Base-by-base conservation (phyloP, 192 early-diverging fungal genomes). In the Jimgerdemannia lactiflua region DNA sequence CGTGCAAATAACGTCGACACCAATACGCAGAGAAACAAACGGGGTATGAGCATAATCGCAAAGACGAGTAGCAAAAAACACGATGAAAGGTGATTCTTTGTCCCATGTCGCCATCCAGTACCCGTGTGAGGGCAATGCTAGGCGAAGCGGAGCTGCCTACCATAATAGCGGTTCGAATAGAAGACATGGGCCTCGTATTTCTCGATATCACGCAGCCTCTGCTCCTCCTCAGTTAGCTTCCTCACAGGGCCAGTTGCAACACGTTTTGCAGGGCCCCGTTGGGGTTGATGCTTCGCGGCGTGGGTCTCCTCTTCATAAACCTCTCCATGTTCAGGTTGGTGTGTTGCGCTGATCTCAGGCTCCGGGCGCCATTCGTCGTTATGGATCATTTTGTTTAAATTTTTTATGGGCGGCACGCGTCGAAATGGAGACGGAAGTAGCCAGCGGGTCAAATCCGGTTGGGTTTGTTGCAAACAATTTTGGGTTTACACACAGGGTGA, bases 131-230 rank as follows among this genome's bases (percentile, higher is more conserved):
- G 49, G 49, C 49, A 59, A 59, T 59, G 49, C 14, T 59, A 59
- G 10, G 29, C 49, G 39, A 8, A 42, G 18, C 64, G 42, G 43
- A 18, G 39, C 39, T 59, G 4, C 49, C 14, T 75, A 85, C 84
- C 81, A 42, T 79, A 85, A 20, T 85, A 85, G 67, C 81, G 71
- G 14, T 70, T 43, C 4, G 84, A 85, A 70, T 85, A 85, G 40
- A 76, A 75, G 17, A 85, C 82, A 40, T 73, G 67, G 8, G 80
- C 75, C 40, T 78, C 75, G 41, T 82, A 72, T 67, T 80, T 77
- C 44, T 73, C 79, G 66, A 85, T 81, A 41, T 82, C 83, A 10
- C 82, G 79, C 42, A 77, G 78, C n/a, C 77, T 79, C 42, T 79
- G 76, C 59, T 78, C 75, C 3, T 18, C 43, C 59, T 17, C 8